Percentiles rank a stretch among this genome's conserved stretches.
Conservation (phyloP, 768 basidiomycete genomes). For the Hypholoma fasciculare region DNA sequence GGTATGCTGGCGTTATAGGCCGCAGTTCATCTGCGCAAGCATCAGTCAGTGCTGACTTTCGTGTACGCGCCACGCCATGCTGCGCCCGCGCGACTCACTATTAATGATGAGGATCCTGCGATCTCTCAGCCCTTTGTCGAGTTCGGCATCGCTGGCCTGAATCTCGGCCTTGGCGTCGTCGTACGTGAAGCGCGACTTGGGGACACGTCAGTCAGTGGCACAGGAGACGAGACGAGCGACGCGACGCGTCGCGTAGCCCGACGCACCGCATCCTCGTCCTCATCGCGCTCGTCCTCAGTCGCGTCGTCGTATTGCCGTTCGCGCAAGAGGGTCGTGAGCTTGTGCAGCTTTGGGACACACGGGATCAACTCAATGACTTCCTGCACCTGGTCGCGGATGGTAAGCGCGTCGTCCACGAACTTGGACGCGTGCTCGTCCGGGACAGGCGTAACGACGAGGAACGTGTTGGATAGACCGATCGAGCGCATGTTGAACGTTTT, state of each 20-base stretch:
- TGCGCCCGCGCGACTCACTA: constrained; percentile 38
- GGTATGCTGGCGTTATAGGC: constrained; percentile 66
- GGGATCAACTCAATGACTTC: constrained; percentile 84
- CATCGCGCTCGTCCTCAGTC: constrained; percentile 40
- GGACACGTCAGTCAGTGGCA: neutral
- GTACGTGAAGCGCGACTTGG: constrained; percentile 48
- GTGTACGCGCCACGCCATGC: too few relatives aligned
- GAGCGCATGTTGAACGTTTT: constrained; percentile 85
- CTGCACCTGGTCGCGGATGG: constrained; percentile 78
- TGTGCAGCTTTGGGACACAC: constrained; percentile 74
- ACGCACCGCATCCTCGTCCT: constrained; percentile 18
- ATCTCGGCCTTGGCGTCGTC: constrained; percentile 61
- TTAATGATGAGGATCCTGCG: constrained; percentile 72
- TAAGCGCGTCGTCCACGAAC: constrained; percentile 43
- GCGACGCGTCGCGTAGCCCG: neutral
- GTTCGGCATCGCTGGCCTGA: constrained; percentile 82
- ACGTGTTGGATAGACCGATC: constrained; percentile 85
- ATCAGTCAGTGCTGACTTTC: neutral
- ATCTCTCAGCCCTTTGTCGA: constrained; percentile 63
- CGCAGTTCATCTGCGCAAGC: constrained; percentile 60
- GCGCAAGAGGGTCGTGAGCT: constrained; percentile 57
- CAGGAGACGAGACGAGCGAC: neutral
- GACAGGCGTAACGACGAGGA: constrained; percentile 68
- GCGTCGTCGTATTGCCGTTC: constrained; percentile 79
- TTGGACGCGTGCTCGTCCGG: constrained; percentile 29